phyloP scores from a whole-genome alignment of 2,329 filamentous ascomycete genomes.

The Curvularia lunata region DNA sequence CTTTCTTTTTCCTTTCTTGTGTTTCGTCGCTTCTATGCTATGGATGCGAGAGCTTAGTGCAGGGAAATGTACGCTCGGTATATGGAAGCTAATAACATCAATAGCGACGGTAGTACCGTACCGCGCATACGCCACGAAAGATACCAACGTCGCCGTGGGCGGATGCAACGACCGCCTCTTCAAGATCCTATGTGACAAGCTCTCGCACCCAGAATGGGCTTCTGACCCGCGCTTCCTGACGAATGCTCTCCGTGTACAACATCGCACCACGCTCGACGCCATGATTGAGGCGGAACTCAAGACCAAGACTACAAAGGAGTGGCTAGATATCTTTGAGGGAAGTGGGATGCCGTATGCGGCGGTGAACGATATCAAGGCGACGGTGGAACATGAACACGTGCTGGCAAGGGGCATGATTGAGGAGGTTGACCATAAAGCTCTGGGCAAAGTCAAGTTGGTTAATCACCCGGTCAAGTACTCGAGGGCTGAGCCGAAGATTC shows the following conservation, averaged over 20 bases:
- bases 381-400: conserved; percentile 81
- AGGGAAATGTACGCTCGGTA: background rate
- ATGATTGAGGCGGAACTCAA: conserved; percentile 77
- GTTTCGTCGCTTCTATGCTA: background rate
- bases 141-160: conserved; percentile 67
- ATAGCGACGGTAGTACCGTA: conserved; percentile 90
- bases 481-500: conserved; percentile 74
- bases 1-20: too few relatives aligned
- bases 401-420: conserved; percentile 85
- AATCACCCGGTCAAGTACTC: conserved; percentile 96
- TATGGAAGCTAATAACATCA: background rate
- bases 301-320: conserved; percentile 82
- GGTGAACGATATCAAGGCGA: conserved; percentile 87
- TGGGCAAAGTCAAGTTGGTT: conserved; percentile 84
- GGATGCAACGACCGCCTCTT: conserved; percentile 69
- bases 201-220: conserved; percentile 65
- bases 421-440: conserved; percentile 79
- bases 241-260: conserved; percentile 65
- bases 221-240: conserved; percentile 62
- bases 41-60: background rate
- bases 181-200: conserved; percentile 63
- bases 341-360: conserved; percentile 91
- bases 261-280: conserved; percentile 77
- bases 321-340: conserved; percentile 86
- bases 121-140: conserved; percentile 71